A percentile compares a stretch with the other conserved stretches of the same genome.
phyloP scores from a whole-genome alignment of 106 monocot genomes.

The Dioscorea alata region DNA sequence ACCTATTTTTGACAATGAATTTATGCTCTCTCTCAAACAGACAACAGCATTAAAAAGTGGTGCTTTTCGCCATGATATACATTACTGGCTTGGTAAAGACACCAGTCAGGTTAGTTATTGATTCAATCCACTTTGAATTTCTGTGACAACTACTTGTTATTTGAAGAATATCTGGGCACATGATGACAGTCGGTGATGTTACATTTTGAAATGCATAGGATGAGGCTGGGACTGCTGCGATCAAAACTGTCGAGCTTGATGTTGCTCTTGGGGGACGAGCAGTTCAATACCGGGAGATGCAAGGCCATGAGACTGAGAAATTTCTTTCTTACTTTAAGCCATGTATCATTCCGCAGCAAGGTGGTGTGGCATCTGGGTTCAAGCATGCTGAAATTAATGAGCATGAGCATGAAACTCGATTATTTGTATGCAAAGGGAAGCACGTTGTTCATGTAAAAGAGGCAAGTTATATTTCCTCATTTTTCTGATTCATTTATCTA shows the following conservation, averaged over 20 bases:
- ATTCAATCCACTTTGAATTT: background rate
- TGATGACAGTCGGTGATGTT: background rate
- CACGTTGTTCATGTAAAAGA: constrained; percentile 51
- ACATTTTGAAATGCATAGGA: constrained; percentile 19
- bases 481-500: too few species aligned
- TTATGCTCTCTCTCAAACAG: constrained; percentile 10
- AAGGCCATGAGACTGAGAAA: constrained; percentile 48
- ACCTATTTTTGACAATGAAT: too few species aligned
- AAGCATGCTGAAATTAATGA: constrained; percentile 41
- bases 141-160: background rate
- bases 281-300: constrained; percentile 46
- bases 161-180: background rate
- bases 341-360: constrained; percentile 49
- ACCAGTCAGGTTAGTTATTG: constrained; percentile 39
- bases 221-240: constrained; percentile 46
- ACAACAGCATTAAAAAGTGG: constrained; percentile 48
- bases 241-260: constrained; percentile 52
- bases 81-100: constrained; percentile 61
- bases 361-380: constrained; percentile 43
- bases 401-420: constrained; percentile 25
- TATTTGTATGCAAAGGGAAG: constrained; percentile 57
- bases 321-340: constrained; percentile 60
- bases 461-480: constrained; percentile 16
- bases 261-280: constrained; percentile 52
- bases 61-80: constrained; percentile 48